A percentile compares a stretch with the other conserved stretches of the same genome.
Evolutionary conservation across 768 basidiomycete species (phyloP).

Genomic region (Mycena galopus): DNA sequence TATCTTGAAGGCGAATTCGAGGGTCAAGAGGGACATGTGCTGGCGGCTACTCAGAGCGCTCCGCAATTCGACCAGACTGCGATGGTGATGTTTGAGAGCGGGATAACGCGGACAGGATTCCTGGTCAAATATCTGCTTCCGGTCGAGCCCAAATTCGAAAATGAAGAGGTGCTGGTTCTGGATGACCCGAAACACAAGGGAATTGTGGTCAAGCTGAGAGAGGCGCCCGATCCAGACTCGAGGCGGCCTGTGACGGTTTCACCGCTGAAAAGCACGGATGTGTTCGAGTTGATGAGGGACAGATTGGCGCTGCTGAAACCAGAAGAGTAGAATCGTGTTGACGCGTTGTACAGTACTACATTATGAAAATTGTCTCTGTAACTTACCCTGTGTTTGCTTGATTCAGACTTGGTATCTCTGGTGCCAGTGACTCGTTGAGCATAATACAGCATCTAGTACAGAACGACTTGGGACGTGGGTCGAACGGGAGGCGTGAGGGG

Average conservation of each 20-base stretch:
- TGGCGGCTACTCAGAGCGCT: slow-evolving; percentile 48
- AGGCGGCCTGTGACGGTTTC: slow-evolving; percentile 50
- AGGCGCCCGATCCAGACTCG: slow-evolving; percentile 48
- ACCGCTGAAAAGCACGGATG: slow-evolving; percentile 47
- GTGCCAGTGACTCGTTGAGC: slow-evolving; percentile 27
- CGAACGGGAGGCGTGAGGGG: no score
- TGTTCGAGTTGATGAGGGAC: slow-evolving; percentile 53
- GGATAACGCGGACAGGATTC: slow-evolving; percentile 49
- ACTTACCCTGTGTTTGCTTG: no score
- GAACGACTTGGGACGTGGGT: slow-evolving; percentile 4
- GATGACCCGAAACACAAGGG: slow-evolving; percentile 58
- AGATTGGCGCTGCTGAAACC: slow-evolving; percentile 47
- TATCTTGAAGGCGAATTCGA: slow-evolving; percentile 56
- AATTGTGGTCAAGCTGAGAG: slow-evolving; percentile 59
- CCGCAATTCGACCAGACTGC: slow-evolving; percentile 53
- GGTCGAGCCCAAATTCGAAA: slow-evolving; percentile 51
- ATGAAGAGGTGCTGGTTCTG: slow-evolving; percentile 65
- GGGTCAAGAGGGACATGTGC: slow-evolving; percentile 44
- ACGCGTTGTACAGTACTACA: not conserved
- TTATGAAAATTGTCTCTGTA: no score
- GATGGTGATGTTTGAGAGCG: slow-evolving; percentile 48
- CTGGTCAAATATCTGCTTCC: slow-evolving; percentile 58
- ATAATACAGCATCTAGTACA: slow-evolving; percentile 29
- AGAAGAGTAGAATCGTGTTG: slow-evolving; percentile 8
- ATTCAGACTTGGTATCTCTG: no score